Conservation (phyloP, 2,329 filamentous ascomycete species). For the Ophiognomonia clavigignenti-juglandacearum region DNA sequence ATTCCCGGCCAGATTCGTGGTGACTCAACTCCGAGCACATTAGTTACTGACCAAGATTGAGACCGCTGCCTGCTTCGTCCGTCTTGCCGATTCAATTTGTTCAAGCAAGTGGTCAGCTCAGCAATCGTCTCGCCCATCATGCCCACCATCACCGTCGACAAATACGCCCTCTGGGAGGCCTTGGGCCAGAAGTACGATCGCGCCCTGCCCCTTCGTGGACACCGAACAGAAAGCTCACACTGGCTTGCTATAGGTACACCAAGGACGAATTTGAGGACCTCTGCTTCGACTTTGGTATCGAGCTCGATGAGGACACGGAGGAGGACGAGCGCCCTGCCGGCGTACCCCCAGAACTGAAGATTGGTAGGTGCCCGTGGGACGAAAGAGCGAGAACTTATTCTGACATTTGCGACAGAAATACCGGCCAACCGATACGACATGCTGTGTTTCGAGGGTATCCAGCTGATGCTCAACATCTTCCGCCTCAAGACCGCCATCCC, state of each 20-base stretch:
- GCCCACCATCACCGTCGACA: conserved; percentile 97
- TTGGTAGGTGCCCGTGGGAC: conserved; percentile 32
- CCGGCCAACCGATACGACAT: conserved; percentile 81
- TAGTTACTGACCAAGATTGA: too few relatives aligned
- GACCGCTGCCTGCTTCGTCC: too few relatives aligned
- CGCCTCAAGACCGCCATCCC: conserved; percentile 69
- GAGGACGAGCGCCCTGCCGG: conserved; percentile 70
- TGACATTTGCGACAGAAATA: conserved; percentile 11
- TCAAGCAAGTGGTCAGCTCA: conserved; percentile 3
- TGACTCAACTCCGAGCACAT: conserved; percentile 1
- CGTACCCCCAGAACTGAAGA: conserved; percentile 90
- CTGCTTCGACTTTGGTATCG: conserved; percentile 98
- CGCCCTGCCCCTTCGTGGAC: conserved; percentile 2
- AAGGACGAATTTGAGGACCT: conserved; percentile 94
- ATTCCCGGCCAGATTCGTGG: too few relatives aligned
- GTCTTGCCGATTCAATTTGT: not conserved
- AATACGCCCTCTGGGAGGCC: conserved; percentile 90
- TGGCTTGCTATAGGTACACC: conserved; percentile 58
- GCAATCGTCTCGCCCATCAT: conserved; percentile 45
- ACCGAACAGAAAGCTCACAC: conserved; percentile 18
- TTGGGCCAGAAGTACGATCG: conserved; percentile 73
- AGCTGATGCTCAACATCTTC: conserved; percentile 95
- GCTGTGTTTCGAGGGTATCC: conserved; percentile 96
- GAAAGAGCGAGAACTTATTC: not conserved
- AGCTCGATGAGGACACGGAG: conserved; percentile 93